A percentile compares a stretch with the other conserved stretches of the same genome.
Evolutionary conservation across 192 early-diverging fungal genomes (phyloP).

Genomic region (Backusella circina): DNA sequence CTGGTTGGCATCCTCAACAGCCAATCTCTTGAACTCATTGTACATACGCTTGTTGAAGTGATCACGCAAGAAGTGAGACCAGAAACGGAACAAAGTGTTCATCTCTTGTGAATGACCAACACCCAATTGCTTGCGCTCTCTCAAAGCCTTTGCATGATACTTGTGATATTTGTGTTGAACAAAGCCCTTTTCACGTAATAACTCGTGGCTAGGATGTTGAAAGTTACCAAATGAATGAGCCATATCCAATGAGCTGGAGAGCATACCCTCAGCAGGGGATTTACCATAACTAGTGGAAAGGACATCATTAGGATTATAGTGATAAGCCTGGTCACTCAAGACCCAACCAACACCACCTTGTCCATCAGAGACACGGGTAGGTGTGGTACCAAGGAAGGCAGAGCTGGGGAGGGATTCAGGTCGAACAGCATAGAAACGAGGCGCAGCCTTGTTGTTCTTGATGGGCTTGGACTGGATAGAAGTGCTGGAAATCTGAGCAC

Average conservation of each 20-base stretch:
- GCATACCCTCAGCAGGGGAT: constrained; percentile 21
- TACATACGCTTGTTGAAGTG: constrained; percentile 95
- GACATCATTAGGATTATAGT: constrained; percentile 48
- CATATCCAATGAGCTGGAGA: constrained; percentile 48
- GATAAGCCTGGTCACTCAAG: constrained; percentile 67
- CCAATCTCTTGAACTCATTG: constrained; percentile 84
- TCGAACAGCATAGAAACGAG: constrained; percentile 54
- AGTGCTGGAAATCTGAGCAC: constrained; percentile 5
- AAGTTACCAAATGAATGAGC: constrained; percentile 57
- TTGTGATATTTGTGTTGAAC: constrained; percentile 96
- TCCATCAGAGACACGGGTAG: constrained; percentile 40
- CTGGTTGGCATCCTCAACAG: constrained; percentile 82
- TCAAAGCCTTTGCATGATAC: constrained; percentile 89
- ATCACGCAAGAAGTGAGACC: constrained; percentile 97
- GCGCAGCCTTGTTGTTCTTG: constrained; percentile 35
- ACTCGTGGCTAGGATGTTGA: constrained; percentile 91
- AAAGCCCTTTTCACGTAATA: constrained; percentile 96
- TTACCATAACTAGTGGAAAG: constrained; percentile 41
- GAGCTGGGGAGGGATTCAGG: constrained; percentile 28
- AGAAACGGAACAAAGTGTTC: constrained; percentile 95
- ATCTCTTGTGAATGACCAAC: constrained; percentile 92
- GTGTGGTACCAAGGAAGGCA: constrained; percentile 19
- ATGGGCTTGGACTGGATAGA: constrained; percentile 12
- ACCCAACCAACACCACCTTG: constrained; percentile 75
- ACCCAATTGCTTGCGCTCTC: constrained; percentile 88